Base-by-base conservation (phyloP, 371 early-diverging fungal genomes). In the Nematocida ironsii region DNA sequence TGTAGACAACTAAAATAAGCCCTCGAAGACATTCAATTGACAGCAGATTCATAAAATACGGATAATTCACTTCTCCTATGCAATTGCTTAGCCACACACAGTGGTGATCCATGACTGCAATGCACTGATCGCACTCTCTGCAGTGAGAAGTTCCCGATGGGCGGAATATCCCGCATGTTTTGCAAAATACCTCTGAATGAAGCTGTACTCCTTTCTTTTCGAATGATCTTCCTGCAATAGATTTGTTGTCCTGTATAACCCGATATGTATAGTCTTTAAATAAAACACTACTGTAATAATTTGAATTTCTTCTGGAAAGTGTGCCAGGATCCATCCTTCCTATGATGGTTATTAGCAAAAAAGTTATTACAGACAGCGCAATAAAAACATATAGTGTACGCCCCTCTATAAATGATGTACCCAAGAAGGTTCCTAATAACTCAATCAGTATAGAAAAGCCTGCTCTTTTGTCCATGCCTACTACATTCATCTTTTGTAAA, bases 71-170 rank as follows among this genome's bases (percentile, higher is more conserved):
- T 57, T 84, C 78, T 3, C 85, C 87, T 23, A 87, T 84, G 73
- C 87, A 87, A 39, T 64, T 86, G 50, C 67, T 67, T 55, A 87
- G 81, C 84, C 83, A 83, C n/a, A 69, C 23, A 61, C 87, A 87
- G 78, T 87, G 87, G 57, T 87, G 87, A 60, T 87, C 87, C 85
- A 83, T 87, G 39, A 84, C 83, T 2, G 82, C n/a, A 25, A 87
- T 66, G 67, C 87, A 87, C 23, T 48, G 47, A 39, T 82, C 68
- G 60, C 87, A 87, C 33, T 82, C 82, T 48, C 72, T 55, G 71
- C 87, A 87, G 70, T 87, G 87, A 4, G 83, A 70, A 42, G 72
- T 73, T 2, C 78, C 74, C 7, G 6, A 20, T 5, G 78, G 48
- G 42, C 82, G 62, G 67, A 84, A 86, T 52, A 84, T 80, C 62